Conservation (phyloP, 495 filamentous ascomycete species). For the Aspergillus steynii region DNA sequence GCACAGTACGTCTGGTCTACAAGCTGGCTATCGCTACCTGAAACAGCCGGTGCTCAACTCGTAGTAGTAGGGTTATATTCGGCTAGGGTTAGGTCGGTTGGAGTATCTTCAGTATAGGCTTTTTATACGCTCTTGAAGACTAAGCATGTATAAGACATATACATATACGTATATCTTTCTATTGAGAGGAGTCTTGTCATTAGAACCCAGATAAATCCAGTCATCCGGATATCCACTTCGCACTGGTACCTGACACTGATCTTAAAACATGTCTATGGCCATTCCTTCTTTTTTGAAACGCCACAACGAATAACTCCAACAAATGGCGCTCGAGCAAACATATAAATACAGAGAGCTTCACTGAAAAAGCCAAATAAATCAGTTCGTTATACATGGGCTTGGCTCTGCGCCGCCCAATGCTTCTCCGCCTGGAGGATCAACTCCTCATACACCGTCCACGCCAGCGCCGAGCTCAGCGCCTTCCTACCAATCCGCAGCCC, state of each 20-base stretch:
- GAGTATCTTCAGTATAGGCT: no score
- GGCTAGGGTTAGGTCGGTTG: no score
- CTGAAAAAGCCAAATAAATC: not conserved
- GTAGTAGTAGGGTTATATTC: no score
- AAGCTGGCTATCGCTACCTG: no score
- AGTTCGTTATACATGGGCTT: conserved; percentile 13
- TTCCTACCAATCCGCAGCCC: conserved; percentile 88
- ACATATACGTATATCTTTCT: not conserved
- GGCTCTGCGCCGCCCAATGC: conserved; percentile 47
- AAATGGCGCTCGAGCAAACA: not conserved
- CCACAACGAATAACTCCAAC: not conserved
- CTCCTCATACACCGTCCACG: conserved; percentile 97
- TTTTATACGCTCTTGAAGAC: no score
- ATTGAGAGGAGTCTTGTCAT: not conserved
- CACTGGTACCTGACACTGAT: not conserved
- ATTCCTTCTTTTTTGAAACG: not conserved
- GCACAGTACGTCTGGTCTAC: no score
- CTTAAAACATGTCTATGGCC: not conserved
- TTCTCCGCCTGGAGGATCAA: conserved; percentile 75
- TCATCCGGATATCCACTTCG: not conserved
- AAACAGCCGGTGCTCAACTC: no score
- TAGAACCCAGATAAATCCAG: not conserved
- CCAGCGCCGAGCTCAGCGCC: conserved; percentile 85
- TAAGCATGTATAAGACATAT: no score
- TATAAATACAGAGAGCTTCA: not conserved